Evolutionary conservation across 371 early-diverging fungal genomes (phyloP).

Genomic region (Syncephalastrum contaminatum): DNA sequence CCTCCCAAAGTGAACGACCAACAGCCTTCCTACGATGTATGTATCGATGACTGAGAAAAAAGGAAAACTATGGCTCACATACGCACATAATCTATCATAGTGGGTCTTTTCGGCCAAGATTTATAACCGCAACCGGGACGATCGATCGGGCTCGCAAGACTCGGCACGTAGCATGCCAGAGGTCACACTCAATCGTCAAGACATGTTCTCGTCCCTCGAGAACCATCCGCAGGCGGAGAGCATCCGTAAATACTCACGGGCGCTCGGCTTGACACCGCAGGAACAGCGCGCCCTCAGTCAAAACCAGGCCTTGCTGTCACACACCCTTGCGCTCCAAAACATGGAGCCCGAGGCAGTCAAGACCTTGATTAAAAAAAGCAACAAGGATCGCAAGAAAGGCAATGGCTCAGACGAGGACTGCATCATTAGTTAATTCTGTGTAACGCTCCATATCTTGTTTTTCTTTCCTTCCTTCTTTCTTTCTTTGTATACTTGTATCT

Average conservation of each 20-base stretch:
- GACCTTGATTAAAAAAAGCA: slow-evolving; percentile 16
- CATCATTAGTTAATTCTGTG: slow-evolving; percentile 16
- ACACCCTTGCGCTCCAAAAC: slow-evolving; percentile 25
- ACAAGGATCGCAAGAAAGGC: slow-evolving; percentile 14
- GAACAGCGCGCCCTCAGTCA: slow-evolving; percentile 33
- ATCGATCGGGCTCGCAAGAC: slow-evolving; percentile 2
- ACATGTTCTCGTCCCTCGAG: slow-evolving; percentile 10
- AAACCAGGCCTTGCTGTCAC: slow-evolving; percentile 34
- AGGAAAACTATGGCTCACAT: neutral
- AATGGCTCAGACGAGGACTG: slow-evolving; percentile 21
- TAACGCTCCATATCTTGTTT: neutral
- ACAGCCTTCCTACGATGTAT: slow-evolving; percentile 47
- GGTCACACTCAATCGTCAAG: slow-evolving; percentile 5
- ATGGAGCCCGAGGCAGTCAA: slow-evolving; percentile 21
- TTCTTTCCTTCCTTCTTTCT: slow-evolving; percentile 1
- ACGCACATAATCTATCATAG: slow-evolving; percentile 5
- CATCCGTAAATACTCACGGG: slow-evolving; percentile 33
- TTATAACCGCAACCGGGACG: slow-evolving; percentile 13
- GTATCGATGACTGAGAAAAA: neutral
- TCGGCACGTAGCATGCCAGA: slow-evolving; percentile 9
- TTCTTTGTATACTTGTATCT: neutral
- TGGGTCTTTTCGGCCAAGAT: slow-evolving; percentile 31
- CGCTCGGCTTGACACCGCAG: slow-evolving; percentile 31
- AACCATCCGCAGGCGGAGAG: slow-evolving; percentile 36
- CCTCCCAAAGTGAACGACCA: slow-evolving; percentile 47